A percentile compares a stretch with the other conserved stretches of the same genome.
Conservation (phyloP, 805 yeast species). For the Vanderwaltozyma polyspora region DNA sequence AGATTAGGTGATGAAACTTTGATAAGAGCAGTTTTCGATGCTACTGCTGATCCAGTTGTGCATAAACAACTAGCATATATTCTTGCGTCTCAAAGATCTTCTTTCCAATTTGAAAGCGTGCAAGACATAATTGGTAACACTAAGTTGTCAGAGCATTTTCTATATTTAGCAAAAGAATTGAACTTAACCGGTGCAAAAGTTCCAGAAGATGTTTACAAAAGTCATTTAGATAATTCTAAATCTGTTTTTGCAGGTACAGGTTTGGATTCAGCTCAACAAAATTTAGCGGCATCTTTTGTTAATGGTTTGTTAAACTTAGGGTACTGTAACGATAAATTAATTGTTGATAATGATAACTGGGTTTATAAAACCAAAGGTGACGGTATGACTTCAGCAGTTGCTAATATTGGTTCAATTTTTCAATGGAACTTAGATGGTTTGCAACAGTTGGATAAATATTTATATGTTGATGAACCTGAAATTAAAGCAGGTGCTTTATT, state of each 20-base stretch:
- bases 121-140: slow-evolving; percentile 79
- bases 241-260: slow-evolving; percentile 40
- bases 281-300: slow-evolving; percentile 88
- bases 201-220: slow-evolving; percentile 90
- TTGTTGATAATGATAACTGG: slow-evolving; percentile 75
- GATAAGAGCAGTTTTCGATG: slow-evolving; percentile 69
- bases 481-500: slow-evolving; percentile 92
- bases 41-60: slow-evolving; percentile 59
- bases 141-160: slow-evolving; percentile 65
- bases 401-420: slow-evolving; percentile 78
- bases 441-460: slow-evolving; percentile 77
- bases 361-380: slow-evolving; percentile 83
- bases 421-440: slow-evolving; percentile 93
- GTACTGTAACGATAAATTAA: slow-evolving; percentile 71
- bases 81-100: slow-evolving; percentile 74
- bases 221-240: slow-evolving; percentile 69
- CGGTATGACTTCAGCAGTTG: slow-evolving; percentile 87
- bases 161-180: slow-evolving; percentile 73
- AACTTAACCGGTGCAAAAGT: slow-evolving; percentile 81
- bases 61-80: slow-evolving; percentile 89
- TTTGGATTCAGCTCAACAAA: slow-evolving; percentile 88
- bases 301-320: slow-evolving; percentile 88
- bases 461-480: slow-evolving; percentile 76
- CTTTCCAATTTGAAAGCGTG: slow-evolving; percentile 63
- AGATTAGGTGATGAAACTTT: slow-evolving; percentile 73